A percentile compares a stretch with the other conserved stretches of the same genome.
Conservation (phyloP, 1,284 basidiomycete species). For the Malassezia slooffiae region DNA sequence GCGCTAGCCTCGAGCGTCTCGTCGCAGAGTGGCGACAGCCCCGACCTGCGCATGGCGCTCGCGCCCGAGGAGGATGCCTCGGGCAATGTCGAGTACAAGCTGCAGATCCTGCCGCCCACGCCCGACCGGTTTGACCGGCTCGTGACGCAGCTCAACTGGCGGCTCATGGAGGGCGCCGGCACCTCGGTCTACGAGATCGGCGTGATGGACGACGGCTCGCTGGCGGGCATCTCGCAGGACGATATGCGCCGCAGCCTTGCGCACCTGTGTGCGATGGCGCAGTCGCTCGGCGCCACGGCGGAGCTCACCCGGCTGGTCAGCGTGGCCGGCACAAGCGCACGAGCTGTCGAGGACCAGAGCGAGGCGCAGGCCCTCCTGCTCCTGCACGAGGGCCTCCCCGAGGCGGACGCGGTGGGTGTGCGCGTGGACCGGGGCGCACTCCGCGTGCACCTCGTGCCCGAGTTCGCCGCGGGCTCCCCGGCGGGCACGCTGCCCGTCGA, state of each 20-base stretch:
- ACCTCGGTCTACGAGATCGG: conserved; percentile 43
- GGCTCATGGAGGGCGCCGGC: conserved; percentile 42
- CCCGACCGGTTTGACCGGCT: conserved; percentile 39
- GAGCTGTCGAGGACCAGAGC: not conserved
- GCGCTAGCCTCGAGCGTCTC: too few relatives aligned
- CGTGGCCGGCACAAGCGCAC: not conserved
- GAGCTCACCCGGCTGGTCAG: conserved; percentile 1
- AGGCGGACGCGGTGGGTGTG: not conserved
- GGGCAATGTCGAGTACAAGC: conserved; percentile 46
- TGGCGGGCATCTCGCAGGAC: conserved; percentile 28
- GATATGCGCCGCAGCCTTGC: conserved; percentile 37
- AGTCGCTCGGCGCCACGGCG: conserved; percentile 22
- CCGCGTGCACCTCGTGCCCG: not conserved
- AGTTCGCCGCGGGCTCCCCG: too few relatives aligned
- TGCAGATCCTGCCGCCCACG: conserved; percentile 39
- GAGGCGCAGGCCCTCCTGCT: not conserved
- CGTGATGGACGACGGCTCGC: conserved; percentile 42
- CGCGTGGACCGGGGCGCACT: not conserved
- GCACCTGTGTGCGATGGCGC: conserved; percentile 32
- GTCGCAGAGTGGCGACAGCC: too few relatives aligned
- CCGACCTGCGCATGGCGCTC: too few relatives aligned
- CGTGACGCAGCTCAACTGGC: conserved; percentile 45
- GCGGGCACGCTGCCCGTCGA: too few relatives aligned
- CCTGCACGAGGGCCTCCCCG: not conserved
- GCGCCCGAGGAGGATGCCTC: conserved; percentile 38